phyloP scores from a whole-genome alignment of 306 rosid genomes.

The Alnus rubra region DNA sequence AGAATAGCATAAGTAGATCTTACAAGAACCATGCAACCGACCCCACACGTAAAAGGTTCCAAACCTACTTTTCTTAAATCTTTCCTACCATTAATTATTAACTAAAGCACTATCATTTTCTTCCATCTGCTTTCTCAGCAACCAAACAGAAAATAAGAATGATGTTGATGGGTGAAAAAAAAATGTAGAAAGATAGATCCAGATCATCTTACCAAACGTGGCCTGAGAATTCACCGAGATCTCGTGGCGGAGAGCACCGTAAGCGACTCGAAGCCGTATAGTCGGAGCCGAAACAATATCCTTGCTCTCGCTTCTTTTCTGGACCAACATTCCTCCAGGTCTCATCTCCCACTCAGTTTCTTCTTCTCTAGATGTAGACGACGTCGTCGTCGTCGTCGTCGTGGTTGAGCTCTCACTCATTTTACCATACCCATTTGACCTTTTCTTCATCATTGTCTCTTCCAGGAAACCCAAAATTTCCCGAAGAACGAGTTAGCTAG shows the following conservation, averaged over 20 bases:
- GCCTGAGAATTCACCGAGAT: conserved; percentile 57
- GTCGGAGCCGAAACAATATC: conserved; percentile 32
- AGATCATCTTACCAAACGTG: conserved; percentile 54
- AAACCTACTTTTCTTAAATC: conserved; percentile 5
- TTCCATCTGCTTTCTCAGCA: conserved; percentile 16
- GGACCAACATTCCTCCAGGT: conserved; percentile 88
- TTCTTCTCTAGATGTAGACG: conserved; percentile 34
- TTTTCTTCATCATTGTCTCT: conserved; percentile 50
- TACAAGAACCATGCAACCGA: conserved; percentile 1
- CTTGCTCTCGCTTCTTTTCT: conserved; percentile 39
- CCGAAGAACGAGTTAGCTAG: conserved; percentile 14
- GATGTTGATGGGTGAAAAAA: not conserved
- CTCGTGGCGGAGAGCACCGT: conserved; percentile 62
- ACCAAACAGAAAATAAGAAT: conserved; percentile 21
- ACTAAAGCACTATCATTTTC: no score
- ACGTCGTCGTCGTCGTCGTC: not conserved
- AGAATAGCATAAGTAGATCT: not conserved
- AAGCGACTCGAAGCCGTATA: conserved; percentile 58
- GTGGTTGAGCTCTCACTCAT: conserved; percentile 6
- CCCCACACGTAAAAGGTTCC: conserved; percentile 18
- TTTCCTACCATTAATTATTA: not conserved
- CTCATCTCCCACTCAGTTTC: conserved; percentile 71
- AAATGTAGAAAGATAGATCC: not conserved
- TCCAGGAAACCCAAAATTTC: not conserved
- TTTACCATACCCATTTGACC: conserved; percentile 27